phyloP scores from a whole-genome alignment of 2,329 filamentous ascomycete genomes.

The Dactylellina drechsleri region DNA sequence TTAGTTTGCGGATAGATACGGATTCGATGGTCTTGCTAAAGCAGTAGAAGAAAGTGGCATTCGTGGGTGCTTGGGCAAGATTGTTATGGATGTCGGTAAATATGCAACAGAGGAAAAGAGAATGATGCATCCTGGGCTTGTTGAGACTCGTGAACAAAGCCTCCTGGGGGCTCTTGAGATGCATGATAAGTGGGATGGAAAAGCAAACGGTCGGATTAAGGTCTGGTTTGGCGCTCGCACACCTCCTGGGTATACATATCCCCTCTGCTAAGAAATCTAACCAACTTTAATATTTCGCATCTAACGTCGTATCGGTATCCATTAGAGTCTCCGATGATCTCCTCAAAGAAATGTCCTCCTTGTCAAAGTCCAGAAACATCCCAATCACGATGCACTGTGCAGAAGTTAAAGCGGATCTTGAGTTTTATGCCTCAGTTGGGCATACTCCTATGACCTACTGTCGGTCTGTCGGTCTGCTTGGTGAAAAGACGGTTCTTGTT shows the following conservation, averaged over 20 bases:
- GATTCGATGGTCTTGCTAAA: slow-evolving; percentile 64
- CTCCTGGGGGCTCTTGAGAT: slow-evolving; percentile 60
- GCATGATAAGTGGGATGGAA: slow-evolving; percentile 61
- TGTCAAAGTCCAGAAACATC: slow-evolving; percentile 60
- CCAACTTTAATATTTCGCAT: neutral
- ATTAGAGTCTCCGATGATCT: slow-evolving; percentile 60
- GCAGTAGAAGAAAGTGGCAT: slow-evolving; percentile 65
- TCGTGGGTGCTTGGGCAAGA: slow-evolving; percentile 63
- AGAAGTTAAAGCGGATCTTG: slow-evolving; percentile 60
- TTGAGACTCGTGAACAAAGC: slow-evolving; percentile 61
- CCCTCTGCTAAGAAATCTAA: no score
- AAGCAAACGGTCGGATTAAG: slow-evolving; percentile 60
- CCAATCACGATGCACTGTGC: slow-evolving; percentile 63
- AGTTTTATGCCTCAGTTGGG: slow-evolving; percentile 59
- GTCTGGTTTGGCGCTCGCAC: slow-evolving; percentile 62
- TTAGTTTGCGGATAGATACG: slow-evolving; percentile 64
- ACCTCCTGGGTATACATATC: slow-evolving; percentile 60
- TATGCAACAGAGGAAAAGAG: slow-evolving; percentile 63
- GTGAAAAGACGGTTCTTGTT: slow-evolving; percentile 64
- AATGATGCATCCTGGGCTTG: slow-evolving; percentile 64
- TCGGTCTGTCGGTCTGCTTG: slow-evolving; percentile 61
- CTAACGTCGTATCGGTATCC: neutral
- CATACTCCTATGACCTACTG: slow-evolving; percentile 64
- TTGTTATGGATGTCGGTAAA: slow-evolving; percentile 64
- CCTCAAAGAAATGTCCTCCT: slow-evolving; percentile 60